These are phyloP conservation scores for Amborella trichopoda DNA, from an alignment of 164 flowering plant species.

Conservation along the genomic window DNA sequence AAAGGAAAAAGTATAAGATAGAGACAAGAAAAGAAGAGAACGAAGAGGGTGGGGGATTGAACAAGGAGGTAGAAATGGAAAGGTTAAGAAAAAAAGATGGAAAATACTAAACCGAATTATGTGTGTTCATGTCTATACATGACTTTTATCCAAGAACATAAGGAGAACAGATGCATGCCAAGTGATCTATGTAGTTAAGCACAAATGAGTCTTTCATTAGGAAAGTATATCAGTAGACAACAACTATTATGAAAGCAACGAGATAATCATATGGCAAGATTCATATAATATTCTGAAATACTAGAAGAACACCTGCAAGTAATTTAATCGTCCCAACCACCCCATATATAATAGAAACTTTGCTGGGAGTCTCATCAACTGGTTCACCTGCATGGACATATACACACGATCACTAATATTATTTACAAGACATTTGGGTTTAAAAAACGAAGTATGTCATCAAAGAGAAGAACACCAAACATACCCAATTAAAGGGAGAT, in stretches of 20 bases:
- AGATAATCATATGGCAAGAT: background rate
- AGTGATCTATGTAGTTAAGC: background rate
- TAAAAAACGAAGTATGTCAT: background rate
- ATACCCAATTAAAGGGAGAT: background rate
- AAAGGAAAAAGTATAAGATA: no score
- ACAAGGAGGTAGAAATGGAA: no score
- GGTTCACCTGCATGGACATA: constrained; percentile 29
- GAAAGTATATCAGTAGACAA: background rate
- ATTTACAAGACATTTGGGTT: background rate
- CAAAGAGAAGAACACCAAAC: background rate
- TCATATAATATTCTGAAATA: background rate
- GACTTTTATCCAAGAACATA: background rate
- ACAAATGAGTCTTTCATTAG: background rate
- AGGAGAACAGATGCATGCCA: background rate
- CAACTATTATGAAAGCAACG: background rate
- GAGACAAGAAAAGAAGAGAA: no score
- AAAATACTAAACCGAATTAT: no score
- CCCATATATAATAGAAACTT: constrained; percentile 49
- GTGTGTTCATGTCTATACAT: background rate
- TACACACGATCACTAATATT: background rate
- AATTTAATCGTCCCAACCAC: constrained; percentile 73
- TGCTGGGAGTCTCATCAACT: constrained; percentile 25
- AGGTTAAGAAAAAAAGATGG: no score
- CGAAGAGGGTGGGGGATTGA: no score
- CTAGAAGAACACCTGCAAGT: constrained; percentile 41